Percentiles rank a stretch among this genome's conserved stretches.
phyloP scores from a whole-genome alignment of 2,329 filamentous ascomycete genomes.

The Fusarium sp. region DNA sequence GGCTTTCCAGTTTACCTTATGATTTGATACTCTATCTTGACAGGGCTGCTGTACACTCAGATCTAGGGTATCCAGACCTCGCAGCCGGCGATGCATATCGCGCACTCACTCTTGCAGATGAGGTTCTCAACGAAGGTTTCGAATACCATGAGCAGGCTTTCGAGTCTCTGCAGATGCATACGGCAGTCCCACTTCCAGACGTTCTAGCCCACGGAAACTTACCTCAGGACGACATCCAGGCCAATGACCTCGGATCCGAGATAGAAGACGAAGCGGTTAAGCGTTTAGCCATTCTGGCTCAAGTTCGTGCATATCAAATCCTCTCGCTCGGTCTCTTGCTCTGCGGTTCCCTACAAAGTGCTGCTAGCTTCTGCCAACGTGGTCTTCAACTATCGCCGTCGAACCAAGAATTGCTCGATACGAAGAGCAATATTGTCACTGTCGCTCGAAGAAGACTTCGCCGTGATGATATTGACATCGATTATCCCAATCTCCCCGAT shows the following conservation, averaged over 20 bases:
- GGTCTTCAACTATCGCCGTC: slow-evolving; percentile 67
- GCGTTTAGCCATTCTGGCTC: slow-evolving; percentile 61
- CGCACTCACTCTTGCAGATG: slow-evolving; percentile 87
- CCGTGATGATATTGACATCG: slow-evolving; percentile 59
- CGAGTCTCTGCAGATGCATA: slow-evolving; percentile 59
- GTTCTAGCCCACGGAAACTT: slow-evolving; percentile 61
- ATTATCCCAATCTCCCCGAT: slow-evolving; percentile 69
- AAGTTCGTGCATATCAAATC: slow-evolving; percentile 70
- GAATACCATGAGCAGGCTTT: slow-evolving; percentile 81
- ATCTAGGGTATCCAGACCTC: slow-evolving; percentile 88
- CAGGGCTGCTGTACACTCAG: slow-evolving; percentile 76
- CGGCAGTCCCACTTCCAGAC: slow-evolving; percentile 54
- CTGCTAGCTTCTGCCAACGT: slow-evolving; percentile 72
- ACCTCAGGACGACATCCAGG: slow-evolving; percentile 50
- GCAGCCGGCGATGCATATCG: slow-evolving; percentile 91
- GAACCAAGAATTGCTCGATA: slow-evolving; percentile 67
- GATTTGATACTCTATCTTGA: slow-evolving; percentile 74
- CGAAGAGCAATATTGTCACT: slow-evolving; percentile 64
- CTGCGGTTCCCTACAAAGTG: slow-evolving; percentile 76
- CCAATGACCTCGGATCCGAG: slow-evolving; percentile 50
- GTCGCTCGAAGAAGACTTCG: slow-evolving; percentile 63
- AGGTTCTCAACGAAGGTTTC: slow-evolving; percentile 79
- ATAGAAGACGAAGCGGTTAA: slow-evolving; percentile 51
- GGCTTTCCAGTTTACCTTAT: slow-evolving; percentile 65
- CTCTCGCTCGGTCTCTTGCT: slow-evolving; percentile 69